These are phyloP conservation scores for Neltuma alba DNA, from an alignment of 306 rosid genomes.

Conservation along the genomic window DNA sequence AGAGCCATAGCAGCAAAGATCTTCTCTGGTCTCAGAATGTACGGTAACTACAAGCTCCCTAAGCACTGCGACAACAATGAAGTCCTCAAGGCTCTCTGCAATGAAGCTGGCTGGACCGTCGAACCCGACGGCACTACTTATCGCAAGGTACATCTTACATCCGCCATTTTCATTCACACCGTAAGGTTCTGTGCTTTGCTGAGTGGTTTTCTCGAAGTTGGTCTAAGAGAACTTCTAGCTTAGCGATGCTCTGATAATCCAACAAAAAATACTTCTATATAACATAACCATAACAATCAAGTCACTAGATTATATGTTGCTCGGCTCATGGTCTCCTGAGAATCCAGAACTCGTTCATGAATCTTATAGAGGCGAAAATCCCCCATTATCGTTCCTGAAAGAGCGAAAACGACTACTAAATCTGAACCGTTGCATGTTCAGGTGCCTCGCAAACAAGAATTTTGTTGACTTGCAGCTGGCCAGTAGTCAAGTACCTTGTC, in stretches of 20 bases:
- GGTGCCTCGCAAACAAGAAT: not conserved
- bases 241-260: not conserved
- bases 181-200: not conserved
- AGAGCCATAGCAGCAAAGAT: constrained; percentile 95
- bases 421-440: not conserved
- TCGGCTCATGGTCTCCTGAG: constrained; percentile 45
- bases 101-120: constrained; percentile 93
- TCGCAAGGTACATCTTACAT: constrained; percentile 65
- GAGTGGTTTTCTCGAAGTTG: not conserved
- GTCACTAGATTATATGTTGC: constrained; percentile 42
- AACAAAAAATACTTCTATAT: not conserved
- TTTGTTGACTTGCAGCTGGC: not conserved
- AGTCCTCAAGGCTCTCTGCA: constrained; percentile 94
- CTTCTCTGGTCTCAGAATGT: constrained; percentile 88
- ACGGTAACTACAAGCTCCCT: constrained; percentile 86
- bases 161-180: not conserved
- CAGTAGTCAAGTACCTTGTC: constrained; percentile 2
- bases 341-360: constrained; percentile 33
- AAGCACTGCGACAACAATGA: constrained; percentile 98
- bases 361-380: constrained; percentile 51
- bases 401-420: not conserved
- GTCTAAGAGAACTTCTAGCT: not conserved
- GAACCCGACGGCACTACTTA: constrained; percentile 94
- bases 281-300: constrained; percentile 33
- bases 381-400: constrained; percentile 25